These are phyloP conservation scores for Glutinoglossum americanum DNA, from an alignment of 495 filamentous ascomycete species.

Conservation along the genomic window DNA sequence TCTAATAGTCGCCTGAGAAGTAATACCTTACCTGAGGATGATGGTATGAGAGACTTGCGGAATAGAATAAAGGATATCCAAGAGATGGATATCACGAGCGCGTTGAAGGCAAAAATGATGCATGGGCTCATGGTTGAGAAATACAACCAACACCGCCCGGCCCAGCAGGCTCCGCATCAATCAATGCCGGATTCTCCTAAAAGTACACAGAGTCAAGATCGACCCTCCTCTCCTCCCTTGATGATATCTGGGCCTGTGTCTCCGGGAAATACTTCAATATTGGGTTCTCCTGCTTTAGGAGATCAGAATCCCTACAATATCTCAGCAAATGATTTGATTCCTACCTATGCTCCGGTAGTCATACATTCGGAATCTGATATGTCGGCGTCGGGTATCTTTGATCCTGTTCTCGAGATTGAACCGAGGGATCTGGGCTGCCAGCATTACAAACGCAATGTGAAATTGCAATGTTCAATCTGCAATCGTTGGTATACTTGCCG, in stretches of 20 bases:
- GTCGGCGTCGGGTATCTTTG: slow-evolving; percentile 14
- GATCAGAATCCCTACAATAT: slow-evolving; percentile 40
- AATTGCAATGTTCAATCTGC: slow-evolving; percentile 78
- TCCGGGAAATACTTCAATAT: slow-evolving; percentile 9
- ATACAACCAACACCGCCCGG: slow-evolving; percentile 32
- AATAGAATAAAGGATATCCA: slow-evolving; percentile 61
- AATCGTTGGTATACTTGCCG: slow-evolving; percentile 87
- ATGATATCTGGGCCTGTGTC: slow-evolving; percentile 5
- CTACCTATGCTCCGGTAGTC: slow-evolving; percentile 36
- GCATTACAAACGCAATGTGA: slow-evolving; percentile 92
- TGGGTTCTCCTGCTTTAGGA: slow-evolving; percentile 14
- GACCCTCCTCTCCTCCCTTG: slow-evolving; percentile 18
- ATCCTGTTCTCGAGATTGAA: slow-evolving; percentile 16
- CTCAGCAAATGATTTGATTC: slow-evolving; percentile 44
- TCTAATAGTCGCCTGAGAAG: background rate
- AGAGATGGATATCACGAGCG: slow-evolving; percentile 34
- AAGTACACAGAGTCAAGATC: slow-evolving; percentile 19
- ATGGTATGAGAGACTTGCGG: slow-evolving; percentile 66
- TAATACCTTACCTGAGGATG: slow-evolving; percentile 56
- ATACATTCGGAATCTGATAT: background rate
- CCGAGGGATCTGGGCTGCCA: slow-evolving; percentile 43
- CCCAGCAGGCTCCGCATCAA: slow-evolving; percentile 13
- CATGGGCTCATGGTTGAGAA: slow-evolving; percentile 66
- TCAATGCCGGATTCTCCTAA: slow-evolving; percentile 15
- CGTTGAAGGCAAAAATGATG: slow-evolving; percentile 64